Evolutionary conservation across 2,329 filamentous ascomycete genomes (phyloP).

Genomic region (Pyricularia sp.): DNA sequence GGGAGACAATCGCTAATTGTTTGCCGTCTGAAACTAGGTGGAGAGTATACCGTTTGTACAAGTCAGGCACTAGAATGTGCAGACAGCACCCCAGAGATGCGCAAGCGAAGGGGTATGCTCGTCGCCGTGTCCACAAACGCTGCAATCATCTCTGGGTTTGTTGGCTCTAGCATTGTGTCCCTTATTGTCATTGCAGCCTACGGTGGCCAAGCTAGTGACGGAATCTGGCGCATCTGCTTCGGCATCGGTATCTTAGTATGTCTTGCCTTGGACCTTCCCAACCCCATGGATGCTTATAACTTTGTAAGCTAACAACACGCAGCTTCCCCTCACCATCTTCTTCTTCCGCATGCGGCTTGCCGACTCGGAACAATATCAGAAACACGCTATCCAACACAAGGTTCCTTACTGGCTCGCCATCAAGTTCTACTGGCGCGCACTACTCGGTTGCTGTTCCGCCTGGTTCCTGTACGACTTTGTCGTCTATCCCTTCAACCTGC

Average conservation of each 20-base stretch:
- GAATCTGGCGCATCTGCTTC: conserved; percentile 36
- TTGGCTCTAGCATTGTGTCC: conserved; percentile 31
- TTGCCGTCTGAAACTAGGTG: conserved; percentile 10
- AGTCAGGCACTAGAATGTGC: conserved; percentile 19
- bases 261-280: not conserved
- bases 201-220: conserved; percentile 22
- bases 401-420: conserved; percentile 36
- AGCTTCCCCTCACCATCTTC: conserved; percentile 36
- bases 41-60: conserved; percentile 21
- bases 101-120: conserved; percentile 18
- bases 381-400: conserved; percentile 35
- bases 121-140: conserved; percentile 32
- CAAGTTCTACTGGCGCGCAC: conserved; percentile 40
- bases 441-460: conserved; percentile 41
- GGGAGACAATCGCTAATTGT: not conserved
- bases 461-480: conserved; percentile 36
- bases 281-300: not conserved
- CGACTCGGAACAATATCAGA: conserved; percentile 36
- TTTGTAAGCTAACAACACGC: not conserved
- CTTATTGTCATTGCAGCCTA: conserved; percentile 32
- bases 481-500: conserved; percentile 13
- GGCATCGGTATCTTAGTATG: conserved; percentile 27
- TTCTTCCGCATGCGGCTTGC: conserved; percentile 43
- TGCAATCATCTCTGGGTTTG: conserved; percentile 22
- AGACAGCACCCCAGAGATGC: conserved; percentile 17